Conservation (phyloP, 192 early-diverging fungal genomes). For the Rhizoclosmatium sp. region DNA sequence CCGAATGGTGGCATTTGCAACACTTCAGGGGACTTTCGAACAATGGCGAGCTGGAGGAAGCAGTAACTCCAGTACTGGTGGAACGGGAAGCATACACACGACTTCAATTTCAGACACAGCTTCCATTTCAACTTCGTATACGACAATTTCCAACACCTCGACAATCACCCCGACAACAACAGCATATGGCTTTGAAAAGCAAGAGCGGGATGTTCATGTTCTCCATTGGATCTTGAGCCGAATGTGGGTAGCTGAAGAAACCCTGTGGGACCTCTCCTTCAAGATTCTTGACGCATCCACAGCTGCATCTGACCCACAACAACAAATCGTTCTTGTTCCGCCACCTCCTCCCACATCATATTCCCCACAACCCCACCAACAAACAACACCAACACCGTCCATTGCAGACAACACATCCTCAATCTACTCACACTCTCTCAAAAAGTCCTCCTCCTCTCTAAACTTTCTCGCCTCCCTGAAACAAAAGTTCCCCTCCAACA, state of each 20-base stretch:
- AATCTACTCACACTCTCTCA: too few relatives aligned
- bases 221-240: slow-evolving; percentile 32
- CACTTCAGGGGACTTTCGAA: slow-evolving; percentile 25
- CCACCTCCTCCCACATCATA: too few relatives aligned
- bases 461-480: too few relatives aligned
- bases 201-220: slow-evolving; percentile 7
- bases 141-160: background rate
- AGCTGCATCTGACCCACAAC: background rate
- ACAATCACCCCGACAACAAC: background rate
- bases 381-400: too few relatives aligned
- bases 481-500: too few relatives aligned
- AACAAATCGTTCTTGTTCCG: too few relatives aligned
- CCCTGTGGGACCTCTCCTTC: slow-evolving; percentile 10
- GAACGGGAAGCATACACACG: too few relatives aligned
- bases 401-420: too few relatives aligned
- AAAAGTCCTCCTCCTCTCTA: too few relatives aligned
- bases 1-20: slow-evolving; percentile 1
- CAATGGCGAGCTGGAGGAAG: slow-evolving; percentile 14
- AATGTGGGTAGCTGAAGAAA: slow-evolving; percentile 26
- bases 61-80: background rate
- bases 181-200: slow-evolving; percentile 10
- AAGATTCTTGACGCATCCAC: background rate
- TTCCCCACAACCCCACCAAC: too few relatives aligned
- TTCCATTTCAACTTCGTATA: background rate
- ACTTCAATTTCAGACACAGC: too few relatives aligned